phyloP scores from a whole-genome alignment of 2,329 filamentous ascomycete species.

The Anthostomella pinea region DNA sequence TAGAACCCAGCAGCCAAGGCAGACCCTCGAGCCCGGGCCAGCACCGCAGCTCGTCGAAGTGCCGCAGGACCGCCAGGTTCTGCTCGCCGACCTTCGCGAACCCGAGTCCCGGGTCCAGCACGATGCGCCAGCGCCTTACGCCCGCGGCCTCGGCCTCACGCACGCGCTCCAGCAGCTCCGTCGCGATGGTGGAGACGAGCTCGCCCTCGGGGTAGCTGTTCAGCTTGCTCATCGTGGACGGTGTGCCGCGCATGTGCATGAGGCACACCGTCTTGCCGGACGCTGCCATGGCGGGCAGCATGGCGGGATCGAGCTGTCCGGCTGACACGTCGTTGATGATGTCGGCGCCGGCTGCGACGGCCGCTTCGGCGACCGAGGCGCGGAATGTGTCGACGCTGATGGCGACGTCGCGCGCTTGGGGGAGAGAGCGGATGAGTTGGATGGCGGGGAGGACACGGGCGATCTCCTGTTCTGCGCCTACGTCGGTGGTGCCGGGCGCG shows the following conservation, averaged over 20 bases:
- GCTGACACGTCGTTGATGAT: conserved; percentile 95
- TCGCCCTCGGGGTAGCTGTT: conserved; percentile 64
- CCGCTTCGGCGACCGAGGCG: conserved; percentile 73
- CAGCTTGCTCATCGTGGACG: conserved; percentile 72
- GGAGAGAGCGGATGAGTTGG: conserved; percentile 64
- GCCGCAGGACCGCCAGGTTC: conserved; percentile 75
- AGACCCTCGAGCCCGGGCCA: conserved; percentile 65
- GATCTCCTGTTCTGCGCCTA: conserved; percentile 71
- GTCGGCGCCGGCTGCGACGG: conserved; percentile 76
- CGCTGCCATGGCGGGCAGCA: conserved; percentile 77
- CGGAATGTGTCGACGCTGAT: conserved; percentile 94
- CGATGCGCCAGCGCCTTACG: conserved; percentile 87
- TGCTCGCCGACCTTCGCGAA: conserved; percentile 84
- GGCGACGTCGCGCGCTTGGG: conserved; percentile 60
- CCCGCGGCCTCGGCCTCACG: conserved; percentile 74
- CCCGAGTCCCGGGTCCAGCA: conserved; percentile 89
- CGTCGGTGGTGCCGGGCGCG: conserved; percentile 68
- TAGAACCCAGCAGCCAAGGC: conserved; percentile 87
- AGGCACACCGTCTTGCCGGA: conserved; percentile 76
- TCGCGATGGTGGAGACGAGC: conserved; percentile 61
- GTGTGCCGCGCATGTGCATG: conserved; percentile 93
- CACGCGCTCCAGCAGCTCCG: conserved; percentile 69
- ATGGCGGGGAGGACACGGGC: conserved; percentile 78
- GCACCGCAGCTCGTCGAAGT: conserved; percentile 60
- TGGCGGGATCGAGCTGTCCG: conserved; percentile 71